phyloP scores from a whole-genome alignment of 75 land plant species.

The Larix kaempferi region DNA sequence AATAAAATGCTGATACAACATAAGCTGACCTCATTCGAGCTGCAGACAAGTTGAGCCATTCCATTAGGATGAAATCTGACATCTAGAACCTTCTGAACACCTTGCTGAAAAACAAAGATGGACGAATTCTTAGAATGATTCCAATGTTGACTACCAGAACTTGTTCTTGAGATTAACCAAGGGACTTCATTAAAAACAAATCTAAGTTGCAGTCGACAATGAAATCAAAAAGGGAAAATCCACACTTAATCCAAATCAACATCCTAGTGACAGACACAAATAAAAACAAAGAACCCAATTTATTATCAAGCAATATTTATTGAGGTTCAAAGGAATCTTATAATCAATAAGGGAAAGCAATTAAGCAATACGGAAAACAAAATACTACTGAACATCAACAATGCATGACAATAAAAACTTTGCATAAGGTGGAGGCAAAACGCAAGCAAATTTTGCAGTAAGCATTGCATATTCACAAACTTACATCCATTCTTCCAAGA shows the following conservation, averaged over 20 bases:
- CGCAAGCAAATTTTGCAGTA: background rate
- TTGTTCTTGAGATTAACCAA: too few species aligned
- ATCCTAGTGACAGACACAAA: background rate
- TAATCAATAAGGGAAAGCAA: background rate
- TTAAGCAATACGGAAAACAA: background rate
- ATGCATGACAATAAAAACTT: too few species aligned
- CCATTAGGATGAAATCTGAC: conserved; percentile 49
- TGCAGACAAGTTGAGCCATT: conserved; percentile 32
- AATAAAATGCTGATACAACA: background rate
- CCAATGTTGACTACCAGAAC: too few species aligned
- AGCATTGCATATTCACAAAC: conserved; percentile 3
- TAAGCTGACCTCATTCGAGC: conserved; percentile 35
- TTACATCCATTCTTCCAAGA: conserved; percentile 42
- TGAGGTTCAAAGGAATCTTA: background rate
- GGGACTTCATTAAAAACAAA: too few species aligned
- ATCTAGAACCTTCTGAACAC: conserved; percentile 42
- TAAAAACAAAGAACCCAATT: background rate
- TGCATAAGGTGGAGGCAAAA: background rate
- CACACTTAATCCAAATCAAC: too few species aligned
- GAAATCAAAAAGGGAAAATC: too few species aligned
- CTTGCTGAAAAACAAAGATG: conserved; percentile 27
- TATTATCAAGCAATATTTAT: background rate
- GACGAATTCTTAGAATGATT: too few species aligned
- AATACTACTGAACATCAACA: background rate
- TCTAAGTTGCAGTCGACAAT: too few species aligned